Evolutionary conservation across 495 filamentous ascomycete genomes (phyloP).

Genomic region (Hypoxylon trugodes): DNA sequence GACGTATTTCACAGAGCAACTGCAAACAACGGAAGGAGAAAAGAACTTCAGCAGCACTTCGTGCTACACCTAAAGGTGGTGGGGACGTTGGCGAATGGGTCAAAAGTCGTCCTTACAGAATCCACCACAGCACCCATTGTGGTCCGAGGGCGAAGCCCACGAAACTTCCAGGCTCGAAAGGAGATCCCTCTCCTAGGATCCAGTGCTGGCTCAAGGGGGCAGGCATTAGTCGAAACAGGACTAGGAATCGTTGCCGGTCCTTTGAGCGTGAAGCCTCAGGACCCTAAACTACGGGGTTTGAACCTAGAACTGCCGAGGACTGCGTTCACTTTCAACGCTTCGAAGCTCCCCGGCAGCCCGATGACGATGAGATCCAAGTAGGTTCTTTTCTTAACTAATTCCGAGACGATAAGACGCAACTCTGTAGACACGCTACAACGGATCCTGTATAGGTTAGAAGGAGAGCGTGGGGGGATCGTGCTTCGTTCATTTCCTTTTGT

Average conservation of each 20-base stretch:
- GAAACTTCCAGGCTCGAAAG: conserved; percentile 81
- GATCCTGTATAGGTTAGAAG: background rate
- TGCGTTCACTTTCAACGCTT: conserved; percentile 63
- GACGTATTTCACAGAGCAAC: conserved; percentile 55
- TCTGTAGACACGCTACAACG: background rate
- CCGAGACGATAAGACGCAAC: background rate
- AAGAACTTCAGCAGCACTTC: conserved; percentile 85
- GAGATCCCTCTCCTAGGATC: conserved; percentile 78
- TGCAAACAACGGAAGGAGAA: conserved; percentile 75
- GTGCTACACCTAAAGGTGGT: conserved; percentile 77
- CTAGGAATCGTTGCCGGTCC: conserved; percentile 58
- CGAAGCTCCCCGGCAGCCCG: conserved; percentile 60
- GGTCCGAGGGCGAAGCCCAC: conserved; percentile 78
- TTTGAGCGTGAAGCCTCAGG: conserved; percentile 59
- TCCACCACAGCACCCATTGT: conserved; percentile 78
- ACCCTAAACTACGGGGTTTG: conserved; percentile 53
- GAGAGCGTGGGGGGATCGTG: background rate
- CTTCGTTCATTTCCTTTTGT: background rate
- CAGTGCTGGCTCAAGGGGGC: conserved; percentile 71
- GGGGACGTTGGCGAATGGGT: conserved; percentile 73
- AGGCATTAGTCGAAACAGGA: conserved; percentile 58
- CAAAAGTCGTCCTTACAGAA: conserved; percentile 73
- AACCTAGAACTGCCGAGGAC: conserved; percentile 60
- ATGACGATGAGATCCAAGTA: conserved; percentile 63
- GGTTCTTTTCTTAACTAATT: conserved; percentile 36